phyloP scores from a whole-genome alignment of 805 yeast species.

The Yarrowia yakushimensis region DNA sequence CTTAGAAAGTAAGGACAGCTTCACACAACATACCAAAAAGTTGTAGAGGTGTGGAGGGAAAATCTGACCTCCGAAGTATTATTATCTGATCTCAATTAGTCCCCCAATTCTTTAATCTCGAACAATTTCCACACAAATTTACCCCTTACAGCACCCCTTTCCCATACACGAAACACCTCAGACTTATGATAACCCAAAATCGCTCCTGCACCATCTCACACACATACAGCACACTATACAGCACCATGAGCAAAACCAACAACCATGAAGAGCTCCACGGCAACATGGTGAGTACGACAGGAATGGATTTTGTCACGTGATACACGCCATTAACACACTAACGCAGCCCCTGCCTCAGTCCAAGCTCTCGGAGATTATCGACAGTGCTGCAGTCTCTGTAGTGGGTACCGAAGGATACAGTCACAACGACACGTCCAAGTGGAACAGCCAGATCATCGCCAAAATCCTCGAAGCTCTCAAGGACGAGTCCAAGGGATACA shows the following conservation, averaged over 20 bases:
- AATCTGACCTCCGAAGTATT: not conserved
- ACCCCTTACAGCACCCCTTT: not conserved
- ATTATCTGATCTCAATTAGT: not conserved
- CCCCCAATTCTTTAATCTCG: not conserved
- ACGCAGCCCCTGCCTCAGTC: slow-evolving; percentile 11
- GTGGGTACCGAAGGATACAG: slow-evolving; percentile 15
- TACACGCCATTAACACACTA: not conserved
- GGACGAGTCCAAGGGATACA: slow-evolving; percentile 29
- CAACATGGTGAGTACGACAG: slow-evolving; percentile 1
- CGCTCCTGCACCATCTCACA: not conserved
- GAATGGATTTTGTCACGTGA: not conserved
- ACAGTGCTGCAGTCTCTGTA: not conserved
- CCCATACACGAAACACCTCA: not conserved
- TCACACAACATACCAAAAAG: not conserved
- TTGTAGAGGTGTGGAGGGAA: not conserved
- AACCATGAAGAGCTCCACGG: slow-evolving; percentile 15
- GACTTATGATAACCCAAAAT: slow-evolving; percentile 8
- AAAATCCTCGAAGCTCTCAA: slow-evolving; percentile 17
- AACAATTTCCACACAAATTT: not conserved
- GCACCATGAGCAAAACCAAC: slow-evolving; percentile 19
- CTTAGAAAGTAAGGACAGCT: too few species aligned
- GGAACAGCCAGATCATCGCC: slow-evolving; percentile 28
- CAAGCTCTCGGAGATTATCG: not conserved
- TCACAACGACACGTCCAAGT: slow-evolving; percentile 26
- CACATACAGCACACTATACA: not conserved